phyloP scores from a whole-genome alignment of 2,329 filamentous ascomycete genomes.

The Fonsecaea multimorphosa region DNA sequence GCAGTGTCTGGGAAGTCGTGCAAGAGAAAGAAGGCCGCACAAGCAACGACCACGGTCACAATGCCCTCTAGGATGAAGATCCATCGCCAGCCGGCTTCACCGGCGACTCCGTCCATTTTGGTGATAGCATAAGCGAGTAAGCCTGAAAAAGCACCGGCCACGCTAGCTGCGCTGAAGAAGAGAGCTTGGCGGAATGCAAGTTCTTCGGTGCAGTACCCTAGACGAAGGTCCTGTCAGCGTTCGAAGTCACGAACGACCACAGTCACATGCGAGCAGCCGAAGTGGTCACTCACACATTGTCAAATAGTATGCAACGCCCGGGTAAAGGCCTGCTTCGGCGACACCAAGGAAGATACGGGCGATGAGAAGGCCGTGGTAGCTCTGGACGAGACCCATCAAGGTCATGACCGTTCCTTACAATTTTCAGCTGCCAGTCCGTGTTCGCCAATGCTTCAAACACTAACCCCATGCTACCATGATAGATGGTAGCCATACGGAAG shows the following conservation, averaged over 20 bases:
- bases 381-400: conserved; percentile 56
- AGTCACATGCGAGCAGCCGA: not conserved
- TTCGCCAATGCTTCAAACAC: not conserved
- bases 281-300: conserved; percentile 45
- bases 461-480: conserved; percentile 50
- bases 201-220: conserved; percentile 50
- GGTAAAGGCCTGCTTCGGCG: conserved; percentile 50
- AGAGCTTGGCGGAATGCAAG: conserved; percentile 53
- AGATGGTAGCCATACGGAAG: conserved; percentile 40
- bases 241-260: not conserved
- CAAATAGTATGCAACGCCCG: conserved; percentile 53
- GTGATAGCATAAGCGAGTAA: conserved; percentile 58
- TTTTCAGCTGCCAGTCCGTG: conserved; percentile 29
- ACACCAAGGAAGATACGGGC: conserved; percentile 56
- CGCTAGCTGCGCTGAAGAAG: conserved; percentile 55
- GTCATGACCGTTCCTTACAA: conserved; percentile 50
- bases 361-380: conserved; percentile 42
- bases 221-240: not conserved
- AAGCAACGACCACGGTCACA: conserved; percentile 51
- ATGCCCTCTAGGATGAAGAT: conserved; percentile 63
- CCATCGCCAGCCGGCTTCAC: conserved; percentile 57
- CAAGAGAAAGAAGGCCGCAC: conserved; percentile 52
- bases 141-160: conserved; percentile 60
- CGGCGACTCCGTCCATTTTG: conserved; percentile 58
- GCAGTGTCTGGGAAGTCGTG: conserved; percentile 54